Evolutionary conservation across 2,329 filamentous ascomycete genomes (phyloP).

Genomic region (Colletotrichum orbiculare): DNA sequence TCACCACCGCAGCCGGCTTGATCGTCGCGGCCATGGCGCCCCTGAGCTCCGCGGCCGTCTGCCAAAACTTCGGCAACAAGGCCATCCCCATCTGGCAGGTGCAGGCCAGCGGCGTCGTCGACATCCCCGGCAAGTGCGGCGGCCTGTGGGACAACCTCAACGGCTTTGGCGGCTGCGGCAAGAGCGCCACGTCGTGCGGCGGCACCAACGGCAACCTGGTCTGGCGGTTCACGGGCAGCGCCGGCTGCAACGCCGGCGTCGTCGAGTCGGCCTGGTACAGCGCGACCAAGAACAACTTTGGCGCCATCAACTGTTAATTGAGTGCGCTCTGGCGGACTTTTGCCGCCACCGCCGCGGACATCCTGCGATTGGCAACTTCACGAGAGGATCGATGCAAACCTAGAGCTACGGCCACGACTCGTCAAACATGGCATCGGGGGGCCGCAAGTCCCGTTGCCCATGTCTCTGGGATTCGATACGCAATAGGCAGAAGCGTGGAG

Average conservation of each 20-base stretch:
- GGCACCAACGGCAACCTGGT: neutral
- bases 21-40: slow-evolving; percentile 7
- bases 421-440: no score
- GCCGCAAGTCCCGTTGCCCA: no score
- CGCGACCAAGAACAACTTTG: slow-evolving; percentile 17
- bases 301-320: slow-evolving; percentile 1
- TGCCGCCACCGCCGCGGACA: no score
- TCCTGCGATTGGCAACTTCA: no score
- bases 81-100: slow-evolving; percentile 10
- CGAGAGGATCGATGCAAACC: no score
- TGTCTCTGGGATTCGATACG: no score
- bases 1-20: neutral
- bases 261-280: slow-evolving; percentile 9
- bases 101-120: slow-evolving; percentile 5
- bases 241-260: slow-evolving; percentile 1
- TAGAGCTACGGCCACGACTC: no score
- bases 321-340: no score
- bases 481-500: no score
- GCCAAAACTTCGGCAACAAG: neutral
- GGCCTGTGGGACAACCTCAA: slow-evolving; percentile 16
- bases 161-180: slow-evolving; percentile 1
- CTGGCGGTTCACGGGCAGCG: neutral
- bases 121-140: slow-evolving; percentile 19
- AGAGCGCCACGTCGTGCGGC: neutral
- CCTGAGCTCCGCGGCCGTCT: slow-evolving; percentile 5